Base-by-base conservation (phyloP, 1,284 basidiomycete species). In the Rhodotorula mucilaginosa region DNA sequence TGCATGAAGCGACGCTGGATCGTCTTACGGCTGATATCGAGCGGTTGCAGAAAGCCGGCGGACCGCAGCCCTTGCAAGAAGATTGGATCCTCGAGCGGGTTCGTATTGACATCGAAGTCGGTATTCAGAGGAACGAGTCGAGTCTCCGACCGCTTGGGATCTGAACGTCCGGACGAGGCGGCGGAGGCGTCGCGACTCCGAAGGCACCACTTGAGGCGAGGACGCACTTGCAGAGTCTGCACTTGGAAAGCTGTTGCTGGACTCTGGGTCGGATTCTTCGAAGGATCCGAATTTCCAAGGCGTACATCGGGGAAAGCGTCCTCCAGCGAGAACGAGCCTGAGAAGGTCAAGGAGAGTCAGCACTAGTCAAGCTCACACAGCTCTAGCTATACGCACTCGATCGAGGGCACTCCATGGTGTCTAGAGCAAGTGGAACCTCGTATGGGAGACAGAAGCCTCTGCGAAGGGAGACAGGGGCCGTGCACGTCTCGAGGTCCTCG, bases 1-100 rank as follows among this genome's bases (percentile, higher is more conserved):
- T 72, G 71, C 8, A 34, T 49, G 58, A 67, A 74, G 19, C 73
- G 44, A 31, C 57, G 61, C 58, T 69, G 68, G 62, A 74, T 70
- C 31, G 65, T 60, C 58, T 72, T 72, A 6, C 70, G 31, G 21
- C 66, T 68, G 19, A 57, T 65, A 26, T 72, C 73, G 7, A 74
- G 26, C 44, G 64, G 56, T 39, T 68, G 64, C n/a, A 67, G 54
- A 56, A 70, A 72, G 1, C 73, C 71, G 0, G 71, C 71, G 2
- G 21, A 5, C 26, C 21, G n/a, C 26, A 72, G n/a, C 0, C 65
- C 71, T 6, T 16, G 2, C 8, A 31, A 5, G 48, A 68, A 72
- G 3, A 10, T 47, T 0, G 52, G 26, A 21, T 54, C n/a, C 5
- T 63, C 71, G 39, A 72, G 54, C n/a, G 71, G 71, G 21, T 61